Conservation (phyloP, 169 alveolate genomes). For the Amoebophrya sp. region DNA sequence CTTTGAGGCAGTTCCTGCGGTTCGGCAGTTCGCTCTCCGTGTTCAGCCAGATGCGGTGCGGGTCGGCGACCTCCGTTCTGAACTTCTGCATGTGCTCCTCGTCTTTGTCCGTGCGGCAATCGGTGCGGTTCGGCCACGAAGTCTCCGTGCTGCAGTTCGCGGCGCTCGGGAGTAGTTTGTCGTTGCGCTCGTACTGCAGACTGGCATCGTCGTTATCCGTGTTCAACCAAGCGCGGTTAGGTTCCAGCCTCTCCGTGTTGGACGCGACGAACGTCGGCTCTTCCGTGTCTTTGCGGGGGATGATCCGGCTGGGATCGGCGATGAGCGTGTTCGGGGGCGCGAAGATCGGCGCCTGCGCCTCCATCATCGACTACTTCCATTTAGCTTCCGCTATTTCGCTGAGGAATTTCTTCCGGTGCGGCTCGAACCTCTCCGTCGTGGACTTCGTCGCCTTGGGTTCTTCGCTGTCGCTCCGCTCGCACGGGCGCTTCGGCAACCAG, state of each 20-base stretch:
- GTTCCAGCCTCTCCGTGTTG: neutral
- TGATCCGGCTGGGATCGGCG: conserved; percentile 1
- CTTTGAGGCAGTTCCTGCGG: neutral
- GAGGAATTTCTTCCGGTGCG: neutral
- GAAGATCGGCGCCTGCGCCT: neutral
- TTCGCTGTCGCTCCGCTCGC: neutral
- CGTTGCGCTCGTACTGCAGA: neutral
- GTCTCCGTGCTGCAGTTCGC: neutral
- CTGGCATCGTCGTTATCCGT: neutral
- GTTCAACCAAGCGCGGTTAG: neutral
- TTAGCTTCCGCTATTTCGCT: neutral
- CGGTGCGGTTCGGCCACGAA: neutral
- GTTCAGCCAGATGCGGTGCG: neutral
- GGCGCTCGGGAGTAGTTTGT: neutral
- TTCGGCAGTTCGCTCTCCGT: conserved; percentile 1
- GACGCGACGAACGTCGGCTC: neutral
- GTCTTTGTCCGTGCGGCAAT: neutral
- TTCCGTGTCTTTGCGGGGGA: neutral
- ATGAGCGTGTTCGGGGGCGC: neutral
- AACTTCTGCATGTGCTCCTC: neutral
- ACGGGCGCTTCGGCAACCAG: conserved; percentile 6
- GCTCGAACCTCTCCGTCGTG: neutral
- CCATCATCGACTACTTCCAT: neutral
- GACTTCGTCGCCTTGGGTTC: neutral
- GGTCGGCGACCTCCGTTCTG: neutral